A percentile compares a stretch with the other conserved stretches of the same genome.
phyloP scores from a whole-genome alignment of 2,329 filamentous ascomycete species.

The Zymoseptoria tritici region DNA sequence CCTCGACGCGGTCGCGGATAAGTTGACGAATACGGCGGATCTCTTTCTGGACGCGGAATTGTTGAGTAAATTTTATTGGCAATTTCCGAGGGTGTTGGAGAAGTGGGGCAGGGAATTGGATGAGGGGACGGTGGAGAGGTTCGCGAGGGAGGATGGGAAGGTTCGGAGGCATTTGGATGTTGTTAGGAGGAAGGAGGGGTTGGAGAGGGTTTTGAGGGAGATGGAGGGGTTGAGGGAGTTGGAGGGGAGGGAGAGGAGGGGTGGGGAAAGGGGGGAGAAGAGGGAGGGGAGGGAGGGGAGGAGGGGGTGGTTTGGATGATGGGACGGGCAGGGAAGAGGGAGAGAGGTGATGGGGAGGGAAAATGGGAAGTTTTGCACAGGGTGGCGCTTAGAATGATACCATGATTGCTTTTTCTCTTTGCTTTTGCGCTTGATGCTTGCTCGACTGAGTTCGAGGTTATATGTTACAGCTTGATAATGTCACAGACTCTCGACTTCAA shows the following conservation, averaged over 20 bases:
- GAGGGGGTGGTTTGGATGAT: neutral
- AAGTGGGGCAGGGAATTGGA: conserved; percentile 63
- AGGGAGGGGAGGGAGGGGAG: conserved; percentile 23
- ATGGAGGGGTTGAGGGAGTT: conserved; percentile 86
- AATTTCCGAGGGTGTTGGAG: conserved; percentile 87
- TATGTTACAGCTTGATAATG: neutral
- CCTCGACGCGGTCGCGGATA: conserved; percentile 92
- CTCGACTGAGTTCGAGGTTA: neutral
- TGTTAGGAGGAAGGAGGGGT: conserved; percentile 81
- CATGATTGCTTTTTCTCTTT: conserved; percentile 1
- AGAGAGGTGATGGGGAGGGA: too few relatives aligned
- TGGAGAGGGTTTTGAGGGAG: conserved; percentile 89
- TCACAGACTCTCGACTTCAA: neutral
- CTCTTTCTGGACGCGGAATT: conserved; percentile 96
- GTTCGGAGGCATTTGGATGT: conserved; percentile 84
- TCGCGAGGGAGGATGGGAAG: conserved; percentile 88
- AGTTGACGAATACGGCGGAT: conserved; percentile 88
- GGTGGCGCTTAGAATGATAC: conserved; percentile 13
- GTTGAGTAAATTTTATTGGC: conserved; percentile 94
- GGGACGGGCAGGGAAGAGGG: neutral
- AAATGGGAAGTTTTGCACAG: neutral
- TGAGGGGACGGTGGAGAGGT: conserved; percentile 74
- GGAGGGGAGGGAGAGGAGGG: conserved; percentile 63
- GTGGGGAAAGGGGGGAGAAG: conserved; percentile 20
- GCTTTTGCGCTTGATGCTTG: neutral